A percentile compares a stretch with the other conserved stretches of the same genome.
These are phyloP conservation scores for Collybiopsis luxurians DNA, from an alignment of 768 basidiomycete species.

Conservation along the genomic window DNA sequence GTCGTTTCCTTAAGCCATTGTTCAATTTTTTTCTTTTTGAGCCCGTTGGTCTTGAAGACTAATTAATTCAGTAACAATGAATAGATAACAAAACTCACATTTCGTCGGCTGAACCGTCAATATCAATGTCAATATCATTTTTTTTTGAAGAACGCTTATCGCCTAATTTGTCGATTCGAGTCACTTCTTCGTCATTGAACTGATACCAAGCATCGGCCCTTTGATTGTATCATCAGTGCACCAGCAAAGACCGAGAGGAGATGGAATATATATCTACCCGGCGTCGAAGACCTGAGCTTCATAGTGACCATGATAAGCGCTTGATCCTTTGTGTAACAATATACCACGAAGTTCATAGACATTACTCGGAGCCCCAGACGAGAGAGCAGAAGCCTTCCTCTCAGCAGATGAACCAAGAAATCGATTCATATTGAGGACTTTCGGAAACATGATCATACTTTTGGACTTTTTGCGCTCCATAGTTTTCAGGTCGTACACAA, in stretches of 20 bases:
- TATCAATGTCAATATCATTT: conserved; percentile 24
- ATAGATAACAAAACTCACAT: conserved; percentile 20
- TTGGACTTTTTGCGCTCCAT: conserved; percentile 89
- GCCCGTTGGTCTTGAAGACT: conserved; percentile 18
- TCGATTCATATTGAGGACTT: conserved; percentile 64
- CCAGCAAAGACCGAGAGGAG: neutral
- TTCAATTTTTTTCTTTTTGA: conserved; percentile 33
- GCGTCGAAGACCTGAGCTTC: conserved; percentile 81
- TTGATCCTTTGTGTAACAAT: conserved; percentile 85
- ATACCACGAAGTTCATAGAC: conserved; percentile 86
- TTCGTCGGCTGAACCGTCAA: conserved; percentile 15
- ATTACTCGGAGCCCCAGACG: conserved; percentile 19
- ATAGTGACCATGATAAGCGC: conserved; percentile 90
- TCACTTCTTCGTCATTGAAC: conserved; percentile 89
- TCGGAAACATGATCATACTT: conserved; percentile 76
- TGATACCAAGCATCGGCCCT: conserved; percentile 79
- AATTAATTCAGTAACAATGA: neutral
- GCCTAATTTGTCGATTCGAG: conserved; percentile 49
- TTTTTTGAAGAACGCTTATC: conserved; percentile 35
- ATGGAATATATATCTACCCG: conserved; percentile 40
- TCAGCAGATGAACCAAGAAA: conserved; percentile 43
- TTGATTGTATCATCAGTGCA: neutral
- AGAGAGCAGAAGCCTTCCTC: conserved; percentile 11
- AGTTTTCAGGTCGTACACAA: conserved; percentile 77
- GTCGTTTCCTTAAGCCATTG: conserved; percentile 45